Evolutionary conservation across 192 early-diverging fungal genomes (phyloP), one percentile per base, ranked within the genome.

Genomic region (Podila epigama): DNA sequence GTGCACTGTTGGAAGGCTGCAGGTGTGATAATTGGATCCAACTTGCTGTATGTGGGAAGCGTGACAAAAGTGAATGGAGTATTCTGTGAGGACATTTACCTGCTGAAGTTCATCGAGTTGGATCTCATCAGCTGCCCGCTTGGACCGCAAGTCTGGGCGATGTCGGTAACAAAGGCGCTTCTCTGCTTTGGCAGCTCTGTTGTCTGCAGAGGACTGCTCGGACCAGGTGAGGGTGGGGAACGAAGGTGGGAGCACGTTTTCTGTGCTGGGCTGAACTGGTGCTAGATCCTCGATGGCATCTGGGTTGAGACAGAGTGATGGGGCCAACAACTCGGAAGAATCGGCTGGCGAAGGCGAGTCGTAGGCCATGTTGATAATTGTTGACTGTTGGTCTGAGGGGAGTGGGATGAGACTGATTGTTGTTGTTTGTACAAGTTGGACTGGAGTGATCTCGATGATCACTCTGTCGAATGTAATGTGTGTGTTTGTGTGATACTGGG

Each of bases 121-220:
- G 54, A 83, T 75, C 36, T 81, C 79, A 35, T 87, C 84, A 35
- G 84, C 81, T 18, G 73, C 65, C 60, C 86, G 81, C 57, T 80
- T 75, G 35, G 77, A 81, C 27, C 82, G 66, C 54, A 87, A 50
- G 73, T 88, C 87, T 25, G 87, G 87, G n/a, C 85, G 63, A 79
- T 88, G 87, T 13, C 87, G 84, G 39, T 86, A 88, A 62, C 87
- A 88, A 18, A 79, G 70, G 28, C 70, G 39, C 33, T 81, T 81
- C 18, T 66, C 63, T 36, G 79, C 70, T 34, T 71, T 71, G 7
- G 73, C 73, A 3, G 73, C 73, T 58, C 34, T 68, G 32, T 68
- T 51, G 28, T 68, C 73, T 1, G 73, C 73, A 8, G 65, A 68
- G 10, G 73, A 77, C 48, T 77, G 65, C 40, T 77, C 73, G 15